phyloP scores from a whole-genome alignment of 78 protist species.

The Dictyostelium purpureum region DNA sequence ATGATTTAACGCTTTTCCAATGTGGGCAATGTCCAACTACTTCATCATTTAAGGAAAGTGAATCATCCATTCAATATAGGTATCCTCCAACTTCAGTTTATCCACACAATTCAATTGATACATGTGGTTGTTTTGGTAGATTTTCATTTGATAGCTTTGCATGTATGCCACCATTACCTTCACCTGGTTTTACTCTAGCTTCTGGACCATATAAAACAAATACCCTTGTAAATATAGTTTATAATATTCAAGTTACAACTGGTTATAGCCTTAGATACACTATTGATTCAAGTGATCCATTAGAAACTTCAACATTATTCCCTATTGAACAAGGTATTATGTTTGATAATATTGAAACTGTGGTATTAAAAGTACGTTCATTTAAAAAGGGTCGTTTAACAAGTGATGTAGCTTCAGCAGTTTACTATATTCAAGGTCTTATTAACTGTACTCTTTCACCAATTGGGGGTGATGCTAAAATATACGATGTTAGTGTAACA shows the following conservation, averaged over 20 bases:
- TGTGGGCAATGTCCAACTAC: neutral
- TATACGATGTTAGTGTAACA: neutral
- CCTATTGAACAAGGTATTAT: neutral
- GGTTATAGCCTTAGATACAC: neutral
- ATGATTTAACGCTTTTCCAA: neutral
- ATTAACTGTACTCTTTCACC: slow-evolving; percentile 5
- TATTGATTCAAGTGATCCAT: slow-evolving; percentile 4
- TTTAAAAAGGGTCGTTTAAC: neutral
- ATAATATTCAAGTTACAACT: neutral
- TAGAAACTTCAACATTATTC: neutral
- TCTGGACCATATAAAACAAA: neutral
- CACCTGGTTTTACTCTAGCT: neutral
- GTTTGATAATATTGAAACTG: neutral
- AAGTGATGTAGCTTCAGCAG: neutral
- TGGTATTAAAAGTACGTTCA: neutral
- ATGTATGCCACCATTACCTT: slow-evolving; percentile 19
- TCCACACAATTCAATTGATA: neutral
- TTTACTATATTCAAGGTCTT: neutral
- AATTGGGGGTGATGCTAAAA: neutral
- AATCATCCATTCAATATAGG: neutral
- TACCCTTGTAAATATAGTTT: neutral
- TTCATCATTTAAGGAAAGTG: neutral
- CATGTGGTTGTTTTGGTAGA: slow-evolving; percentile 14
- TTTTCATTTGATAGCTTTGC: neutral
- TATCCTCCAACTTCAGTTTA: neutral